phyloP scores from a whole-genome alignment of 78 protist genomes.

The Guillardia theta region DNA sequence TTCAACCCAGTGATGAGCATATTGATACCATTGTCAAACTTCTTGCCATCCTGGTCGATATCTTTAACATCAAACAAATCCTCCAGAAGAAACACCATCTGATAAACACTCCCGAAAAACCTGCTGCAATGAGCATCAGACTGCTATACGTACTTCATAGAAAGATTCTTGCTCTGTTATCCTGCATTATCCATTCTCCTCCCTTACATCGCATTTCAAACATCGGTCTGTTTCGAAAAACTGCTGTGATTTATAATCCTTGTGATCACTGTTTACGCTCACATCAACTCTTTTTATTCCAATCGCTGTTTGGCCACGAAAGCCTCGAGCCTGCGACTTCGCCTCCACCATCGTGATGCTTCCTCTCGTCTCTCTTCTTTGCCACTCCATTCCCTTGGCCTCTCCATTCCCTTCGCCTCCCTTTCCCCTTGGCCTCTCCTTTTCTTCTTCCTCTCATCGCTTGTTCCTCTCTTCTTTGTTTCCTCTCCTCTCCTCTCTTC shows the following conservation, averaged over 20 bases:
- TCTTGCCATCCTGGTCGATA: constrained; percentile 75
- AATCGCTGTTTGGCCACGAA: background rate
- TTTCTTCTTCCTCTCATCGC: background rate
- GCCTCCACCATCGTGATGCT: background rate
- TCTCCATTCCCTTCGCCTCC: background rate
- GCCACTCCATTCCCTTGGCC: background rate
- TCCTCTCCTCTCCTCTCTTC: background rate
- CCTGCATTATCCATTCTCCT: background rate
- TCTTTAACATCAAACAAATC: constrained; percentile 76
- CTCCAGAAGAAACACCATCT: constrained; percentile 58
- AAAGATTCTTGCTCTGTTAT: background rate
- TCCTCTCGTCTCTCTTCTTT: background rate
- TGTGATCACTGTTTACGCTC: background rate
- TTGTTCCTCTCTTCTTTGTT: background rate
- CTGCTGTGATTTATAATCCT: background rate
- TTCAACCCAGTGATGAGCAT: constrained; percentile 45
- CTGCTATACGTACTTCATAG: background rate
- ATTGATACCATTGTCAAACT: constrained; percentile 71
- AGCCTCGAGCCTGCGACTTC: background rate
- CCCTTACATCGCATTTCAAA: background rate
- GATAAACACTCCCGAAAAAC: background rate
- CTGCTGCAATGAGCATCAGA: background rate
- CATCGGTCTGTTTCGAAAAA: background rate
- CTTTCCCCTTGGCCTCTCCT: background rate
- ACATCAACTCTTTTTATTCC: too few relatives aligned